Conservation (phyloP, 2,329 filamentous ascomycete species). For the Parasarocladium wereldwijsianum region DNA sequence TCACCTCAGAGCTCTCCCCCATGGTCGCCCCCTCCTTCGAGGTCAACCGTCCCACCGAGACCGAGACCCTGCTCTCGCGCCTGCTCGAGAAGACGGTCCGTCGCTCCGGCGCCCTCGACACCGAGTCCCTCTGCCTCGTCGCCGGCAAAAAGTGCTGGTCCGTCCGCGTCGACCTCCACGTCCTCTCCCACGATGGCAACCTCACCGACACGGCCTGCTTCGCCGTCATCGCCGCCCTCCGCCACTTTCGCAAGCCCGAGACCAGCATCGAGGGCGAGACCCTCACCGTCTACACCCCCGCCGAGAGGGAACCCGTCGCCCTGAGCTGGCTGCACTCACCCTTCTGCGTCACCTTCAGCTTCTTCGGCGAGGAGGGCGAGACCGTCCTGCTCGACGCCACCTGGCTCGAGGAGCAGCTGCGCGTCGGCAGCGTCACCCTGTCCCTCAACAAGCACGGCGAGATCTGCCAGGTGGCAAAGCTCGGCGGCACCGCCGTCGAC, state of each 20-base stretch:
- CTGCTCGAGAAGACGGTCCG: conserved; percentile 90
- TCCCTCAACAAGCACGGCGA: conserved; percentile 83
- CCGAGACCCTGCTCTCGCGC: conserved; percentile 73
- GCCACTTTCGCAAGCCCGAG: conserved; percentile 85
- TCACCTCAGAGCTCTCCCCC: conserved; percentile 77
- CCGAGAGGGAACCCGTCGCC: conserved; percentile 80
- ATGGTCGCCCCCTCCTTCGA: conserved; percentile 89
- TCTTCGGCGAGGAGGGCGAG: conserved; percentile 60
- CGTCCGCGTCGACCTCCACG: conserved; percentile 79
- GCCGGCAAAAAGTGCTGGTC: conserved; percentile 86
- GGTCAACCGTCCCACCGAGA: conserved; percentile 66
- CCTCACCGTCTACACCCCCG: conserved; percentile 68
- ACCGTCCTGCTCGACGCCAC: conserved; percentile 55
- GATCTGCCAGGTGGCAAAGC: conserved; percentile 81
- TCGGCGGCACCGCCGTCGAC: conserved; percentile 71
- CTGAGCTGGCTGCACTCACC: conserved; percentile 86
- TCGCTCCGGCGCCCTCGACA: conserved; percentile 82
- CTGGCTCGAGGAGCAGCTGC: conserved; percentile 61
- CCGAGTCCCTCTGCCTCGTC: conserved; percentile 86
- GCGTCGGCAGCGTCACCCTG: conserved; percentile 60
- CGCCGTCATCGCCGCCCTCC: conserved; percentile 72
- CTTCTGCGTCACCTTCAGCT: conserved; percentile 80
- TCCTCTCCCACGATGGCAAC: conserved; percentile 82
- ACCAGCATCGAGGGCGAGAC: conserved; percentile 73
- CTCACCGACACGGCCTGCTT: conserved; percentile 77